These are phyloP conservation scores for Fusarium sp. DNA, from an alignment of 2,329 filamentous ascomycete genomes.

Conservation along the genomic window DNA sequence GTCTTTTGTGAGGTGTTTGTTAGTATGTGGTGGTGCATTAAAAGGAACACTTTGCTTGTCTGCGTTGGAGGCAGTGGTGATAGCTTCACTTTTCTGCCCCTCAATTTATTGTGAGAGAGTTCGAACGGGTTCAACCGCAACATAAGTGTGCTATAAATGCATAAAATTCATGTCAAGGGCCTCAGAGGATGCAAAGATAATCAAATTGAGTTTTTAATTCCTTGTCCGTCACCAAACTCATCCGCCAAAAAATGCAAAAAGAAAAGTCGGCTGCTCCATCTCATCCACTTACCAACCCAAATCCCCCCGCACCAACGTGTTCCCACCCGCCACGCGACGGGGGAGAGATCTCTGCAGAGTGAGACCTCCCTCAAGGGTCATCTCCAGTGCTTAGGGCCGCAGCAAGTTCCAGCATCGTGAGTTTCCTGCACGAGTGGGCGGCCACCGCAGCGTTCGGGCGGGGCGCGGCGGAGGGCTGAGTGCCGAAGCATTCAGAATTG, in stretches of 20 bases:
- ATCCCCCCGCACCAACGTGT: conserved; percentile 67
- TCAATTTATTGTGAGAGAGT: background rate
- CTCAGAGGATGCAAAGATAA: conserved; percentile 1
- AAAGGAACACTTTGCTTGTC: background rate
- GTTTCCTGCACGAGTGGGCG: conserved; percentile 73
- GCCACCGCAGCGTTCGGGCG: conserved; percentile 74
- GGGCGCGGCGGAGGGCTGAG: conserved; percentile 66
- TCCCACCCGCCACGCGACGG: conserved; percentile 76
- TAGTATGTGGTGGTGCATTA: background rate
- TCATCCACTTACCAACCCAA: conserved; percentile 62
- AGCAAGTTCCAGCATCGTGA: conserved; percentile 63
- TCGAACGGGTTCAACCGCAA: conserved; percentile 1
- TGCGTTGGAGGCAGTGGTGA: conserved; percentile 3
- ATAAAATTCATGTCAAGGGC: background rate
- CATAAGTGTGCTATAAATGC: background rate
- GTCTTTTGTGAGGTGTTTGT: background rate
- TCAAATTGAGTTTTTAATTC: background rate
- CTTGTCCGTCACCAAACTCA: accelerated
- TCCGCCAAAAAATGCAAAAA: conserved; percentile 42
- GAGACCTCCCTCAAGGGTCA: conserved; percentile 74
- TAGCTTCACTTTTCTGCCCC: conserved; percentile 4
- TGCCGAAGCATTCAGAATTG: conserved; percentile 55
- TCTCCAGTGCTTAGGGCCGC: conserved; percentile 74
- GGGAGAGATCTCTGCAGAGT: conserved; percentile 77
- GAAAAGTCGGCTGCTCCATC: conserved; percentile 64